Base-by-base conservation (phyloP, 495 filamentous ascomycete genomes). In the Aspergillus sclerotioniger region DNA sequence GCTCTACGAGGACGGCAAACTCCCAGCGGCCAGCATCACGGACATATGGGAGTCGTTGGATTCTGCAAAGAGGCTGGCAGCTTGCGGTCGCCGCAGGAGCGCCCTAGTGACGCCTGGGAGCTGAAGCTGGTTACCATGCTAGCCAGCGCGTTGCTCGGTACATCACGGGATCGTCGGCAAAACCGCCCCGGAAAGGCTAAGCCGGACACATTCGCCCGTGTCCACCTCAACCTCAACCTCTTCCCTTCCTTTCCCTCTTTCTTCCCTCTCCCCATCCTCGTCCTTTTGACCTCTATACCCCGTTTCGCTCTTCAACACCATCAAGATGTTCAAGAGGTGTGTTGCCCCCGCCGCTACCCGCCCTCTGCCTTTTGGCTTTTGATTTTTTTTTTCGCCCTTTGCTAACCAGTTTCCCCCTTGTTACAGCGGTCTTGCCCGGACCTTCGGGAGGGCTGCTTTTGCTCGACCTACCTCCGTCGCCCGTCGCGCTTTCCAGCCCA, bases 321-420 rank as follows among this genome's bases (percentile, higher is more conserved):
- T 79, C 84, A 90, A 76, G 80, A 92, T 92, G 89, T 90, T 90
- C 82, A 90, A 90, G 88, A 91, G 89, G 89, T 92, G 78, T 77
- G 87, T 79, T 48, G 35, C 51, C 29, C 57, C 50, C 71, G 77
- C 56, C 67, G 64, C 76, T 79, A 68, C 77, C 71, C 62, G 67
- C 71, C 67, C 53, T 56, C 60, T 71, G 58, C 59, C 60, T 56
- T n/a, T n/a, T 56, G n/a, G 41, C 44, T 60, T 65, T 73, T 81
- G 78, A 80, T 75, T 63, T 65, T 53, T 70, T 70, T 78, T 73
- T 78, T 46, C 69, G 65, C 77, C 81, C 65, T 82, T 73, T 68
- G 64, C 71, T 71, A 53, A 58, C 64, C 55, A 58, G 54, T 53
- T 60, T 72, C 71, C 69, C 60, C 48, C 62, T 31, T 60, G 37